Evolutionary conservation across 2,329 filamentous ascomycete species (phyloP).

Genomic region (Penicillium sp.): DNA sequence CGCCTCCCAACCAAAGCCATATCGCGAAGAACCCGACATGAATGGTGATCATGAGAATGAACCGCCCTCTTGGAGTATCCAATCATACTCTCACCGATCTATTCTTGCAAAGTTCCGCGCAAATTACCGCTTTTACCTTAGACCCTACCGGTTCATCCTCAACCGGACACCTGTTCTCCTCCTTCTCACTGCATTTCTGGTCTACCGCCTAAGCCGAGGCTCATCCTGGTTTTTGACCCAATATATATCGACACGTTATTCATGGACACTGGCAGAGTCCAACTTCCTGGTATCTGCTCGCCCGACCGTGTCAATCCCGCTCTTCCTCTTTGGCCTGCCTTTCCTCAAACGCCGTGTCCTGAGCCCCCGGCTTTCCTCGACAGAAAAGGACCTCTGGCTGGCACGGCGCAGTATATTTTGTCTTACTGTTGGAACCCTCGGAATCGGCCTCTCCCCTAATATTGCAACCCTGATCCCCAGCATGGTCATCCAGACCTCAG

Average conservation of each 20-base stretch:
- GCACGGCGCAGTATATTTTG: slow-evolving; percentile 46
- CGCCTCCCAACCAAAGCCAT: slow-evolving; percentile 14
- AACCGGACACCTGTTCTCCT: slow-evolving; percentile 42
- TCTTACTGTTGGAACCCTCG: slow-evolving; percentile 45
- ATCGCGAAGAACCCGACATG: slow-evolving; percentile 19
- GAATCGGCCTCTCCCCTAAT: slow-evolving; percentile 47
- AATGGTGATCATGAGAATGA: slow-evolving; percentile 15
- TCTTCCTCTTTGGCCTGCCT: slow-evolving; percentile 49
- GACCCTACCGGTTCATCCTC: slow-evolving; percentile 42
- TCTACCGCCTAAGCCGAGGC: slow-evolving; percentile 49
- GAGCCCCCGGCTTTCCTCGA: slow-evolving; percentile 37
- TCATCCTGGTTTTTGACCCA: slow-evolving; percentile 49
- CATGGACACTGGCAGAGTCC: slow-evolving; percentile 46
- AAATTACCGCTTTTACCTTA: slow-evolving; percentile 28
- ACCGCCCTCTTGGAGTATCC: slow-evolving; percentile 16
- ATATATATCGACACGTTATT: slow-evolving; percentile 52
- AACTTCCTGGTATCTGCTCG: slow-evolving; percentile 47
- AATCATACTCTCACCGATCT: slow-evolving; percentile 9
- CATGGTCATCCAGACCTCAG: slow-evolving; percentile 48
- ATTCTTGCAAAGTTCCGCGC: slow-evolving; percentile 16
- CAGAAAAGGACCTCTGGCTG: slow-evolving; percentile 47
- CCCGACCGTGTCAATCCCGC: slow-evolving; percentile 47
- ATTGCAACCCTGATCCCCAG: slow-evolving; percentile 44
- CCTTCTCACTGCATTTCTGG: slow-evolving; percentile 47
- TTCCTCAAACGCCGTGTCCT: slow-evolving; percentile 32